These are phyloP conservation scores for Hyphodiscus sp. DNA, from an alignment of 2,329 filamentous ascomycete genomes.

Conservation along the genomic window DNA sequence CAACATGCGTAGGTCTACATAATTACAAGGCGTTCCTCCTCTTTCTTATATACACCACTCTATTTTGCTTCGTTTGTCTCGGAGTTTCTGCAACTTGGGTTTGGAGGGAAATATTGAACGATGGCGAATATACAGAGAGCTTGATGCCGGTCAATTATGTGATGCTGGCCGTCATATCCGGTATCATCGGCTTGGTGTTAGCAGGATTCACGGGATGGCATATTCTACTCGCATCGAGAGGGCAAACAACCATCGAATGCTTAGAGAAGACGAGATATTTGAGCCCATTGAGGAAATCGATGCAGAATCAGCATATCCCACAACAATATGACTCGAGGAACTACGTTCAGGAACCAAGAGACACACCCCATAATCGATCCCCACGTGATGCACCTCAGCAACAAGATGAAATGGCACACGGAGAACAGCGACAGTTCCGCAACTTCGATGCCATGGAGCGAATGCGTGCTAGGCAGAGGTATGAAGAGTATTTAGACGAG, in stretches of 20 bases:
- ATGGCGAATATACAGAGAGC: conserved; percentile 64
- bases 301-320: conserved; percentile 57
- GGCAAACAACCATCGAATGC: conserved; percentile 92
- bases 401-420: conserved; percentile 16
- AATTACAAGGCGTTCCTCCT: conserved; percentile 96
- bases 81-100: conserved; percentile 74
- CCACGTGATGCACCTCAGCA: conserved; percentile 1
- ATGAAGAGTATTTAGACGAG: conserved; percentile 81
- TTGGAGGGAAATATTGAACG: conserved; percentile 71
- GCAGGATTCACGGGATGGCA: conserved; percentile 91
- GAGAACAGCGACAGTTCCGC: conserved; percentile 10
- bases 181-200: conserved; percentile 86
- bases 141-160: conserved; percentile 88
- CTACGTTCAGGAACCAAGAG: conserved; percentile 67
- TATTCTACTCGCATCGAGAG: conserved; percentile 68
- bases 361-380: conserved; percentile 41
- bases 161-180: conserved; percentile 76
- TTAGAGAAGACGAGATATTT: conserved; percentile 94
- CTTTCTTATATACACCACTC: conserved; percentile 80
- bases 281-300: conserved; percentile 65
- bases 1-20: conserved; percentile 84
- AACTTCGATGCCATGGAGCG: conserved; percentile 51
- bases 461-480: conserved; percentile 58
- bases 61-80: conserved; percentile 81
- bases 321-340: conserved; percentile 43